These are phyloP conservation scores for Eucalyptus brandiana DNA, from an alignment of 345 rosid species.

Conservation along the genomic window DNA sequence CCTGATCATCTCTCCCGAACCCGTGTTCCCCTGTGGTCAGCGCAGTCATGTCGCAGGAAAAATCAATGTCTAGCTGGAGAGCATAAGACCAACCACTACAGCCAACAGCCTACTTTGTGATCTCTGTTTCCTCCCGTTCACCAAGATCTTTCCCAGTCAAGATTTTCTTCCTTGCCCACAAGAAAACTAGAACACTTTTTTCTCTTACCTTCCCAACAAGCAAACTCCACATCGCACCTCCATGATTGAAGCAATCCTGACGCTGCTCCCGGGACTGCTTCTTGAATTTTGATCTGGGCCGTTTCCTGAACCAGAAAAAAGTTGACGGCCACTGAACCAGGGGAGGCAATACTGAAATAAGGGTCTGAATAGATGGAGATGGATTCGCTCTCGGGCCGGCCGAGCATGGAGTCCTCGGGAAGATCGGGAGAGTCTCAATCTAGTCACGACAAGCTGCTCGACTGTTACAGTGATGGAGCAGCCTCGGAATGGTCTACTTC, in stretches of 20 bases:
- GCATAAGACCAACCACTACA: neutral
- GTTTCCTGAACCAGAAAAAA: neutral
- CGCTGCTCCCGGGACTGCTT: neutral
- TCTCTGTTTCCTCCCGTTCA: neutral
- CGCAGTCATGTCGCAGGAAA: neutral
- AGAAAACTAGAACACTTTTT: neutral
- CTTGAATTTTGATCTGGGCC: neutral
- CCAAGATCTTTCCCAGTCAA: neutral
- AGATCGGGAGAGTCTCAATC: slow-evolving; percentile 4
- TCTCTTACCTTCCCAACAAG: neutral
- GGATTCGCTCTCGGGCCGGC: slow-evolving; percentile 19
- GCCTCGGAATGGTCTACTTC: slow-evolving; percentile 19
- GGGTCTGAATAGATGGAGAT: neutral
- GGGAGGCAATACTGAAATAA: neutral
- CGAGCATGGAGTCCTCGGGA: slow-evolving; percentile 12
- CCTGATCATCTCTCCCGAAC: neutral
- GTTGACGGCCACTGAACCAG: neutral
- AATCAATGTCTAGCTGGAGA: neutral
- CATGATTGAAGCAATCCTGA: neutral
- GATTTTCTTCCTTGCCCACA: neutral
- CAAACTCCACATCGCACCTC: neutral
- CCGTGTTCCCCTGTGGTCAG: neutral
- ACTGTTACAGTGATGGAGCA: slow-evolving; percentile 18
- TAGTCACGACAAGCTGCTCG: neutral
- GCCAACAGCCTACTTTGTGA: neutral